Base-by-base conservation (phyloP, 805 yeast genomes). In the Cyberlindnera xishuangbannaensis region DNA sequence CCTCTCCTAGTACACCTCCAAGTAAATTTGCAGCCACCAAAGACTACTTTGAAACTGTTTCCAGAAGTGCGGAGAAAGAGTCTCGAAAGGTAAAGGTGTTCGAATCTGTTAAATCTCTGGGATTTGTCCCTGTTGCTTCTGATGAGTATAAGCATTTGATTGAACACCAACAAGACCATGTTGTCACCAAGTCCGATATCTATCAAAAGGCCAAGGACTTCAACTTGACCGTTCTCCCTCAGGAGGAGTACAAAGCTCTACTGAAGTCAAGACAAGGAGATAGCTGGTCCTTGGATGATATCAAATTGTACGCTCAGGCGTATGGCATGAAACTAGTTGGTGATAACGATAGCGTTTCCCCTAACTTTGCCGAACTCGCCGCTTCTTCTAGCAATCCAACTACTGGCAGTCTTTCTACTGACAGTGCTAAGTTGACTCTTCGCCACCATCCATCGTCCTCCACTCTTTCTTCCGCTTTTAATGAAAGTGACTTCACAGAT, bases 181-280 rank as follows among this genome's bases (percentile, higher is more conserved):
- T 46, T 12, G 35, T 56, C n/a, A 59, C 61, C 3, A 58, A 54
- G 30, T 41, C 58, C 2, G 60, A 58, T 28, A 42, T 61, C 6
- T 55, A 56, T 33, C 47, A 53, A 23, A 54, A 51, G 14, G 59
- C 78, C 4, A 64, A 60, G 46, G 52, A 52, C 12, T 65, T 66
- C 43, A 64, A 65, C 7, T 47, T 72, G 31, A 58, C 66, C 3
- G 65, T 71, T 1, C 41, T 72, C 27, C 63, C 75, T 2, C 42
- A 53, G 6, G 71, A 65, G 0, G 76, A 70, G 35, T 70, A 66
- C 42, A 55, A 52, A 29, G 34, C 47, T 2, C 44, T 69, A 15
- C 39, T 65, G 31, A 56, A 52, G 26, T 54, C 47, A 13, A 53
- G 49, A 29, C 41, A 40, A 28, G 39, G 37, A 14, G 48, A 48